Evolutionary conservation across 108 stramenopile genomes (phyloP), one percentile per base, ranked within the genome.

Genomic region (Cafeteria roenbergensis): DNA sequence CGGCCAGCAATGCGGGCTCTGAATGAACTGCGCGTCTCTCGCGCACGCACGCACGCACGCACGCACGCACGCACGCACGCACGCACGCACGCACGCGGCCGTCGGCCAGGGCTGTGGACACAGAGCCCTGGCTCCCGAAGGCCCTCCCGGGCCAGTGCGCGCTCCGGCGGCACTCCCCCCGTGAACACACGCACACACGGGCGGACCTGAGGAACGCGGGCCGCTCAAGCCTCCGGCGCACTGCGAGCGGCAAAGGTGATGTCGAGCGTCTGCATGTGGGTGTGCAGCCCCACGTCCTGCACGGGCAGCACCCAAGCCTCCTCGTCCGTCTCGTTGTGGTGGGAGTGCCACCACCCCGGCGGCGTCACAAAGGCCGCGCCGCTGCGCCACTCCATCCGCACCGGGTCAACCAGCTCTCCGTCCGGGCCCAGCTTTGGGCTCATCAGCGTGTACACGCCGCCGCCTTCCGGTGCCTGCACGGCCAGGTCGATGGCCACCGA

Each of bases 311-410:
- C 73, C 73, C 73, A 74, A 8, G 73, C 73, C n/a, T 38, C 54
- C 31, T 52, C 51, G 22, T 74, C 73, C 42, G 68, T 42, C 25
- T 74, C 73, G 57, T 74, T 74, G 25, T 70, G 69, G 63, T 74
- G 73, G 26, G 42, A 51, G 36, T 74, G 73, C 72, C 75, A 75
- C 75, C 75, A 75, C 1, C 75, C 75, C n/a, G 75, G 75, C n/a
- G 75, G 75, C 27, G 75, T 75, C n/a, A 68, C 53, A 55, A 75
- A 75, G 29, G 38, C 70, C 14, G 58, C 63, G 31, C 75, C 75
- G 26, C 57, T 32, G 33, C 36, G 33, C 75, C 75, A 75, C 20
- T 65, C 70, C 1, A 32, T n/a, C 25, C 66, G 55, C 21, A 75
- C 58, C 26, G 75, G 75, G 34, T 75, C 58, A 33, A 71, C 54